Evolutionary conservation across 2,329 filamentous ascomycete genomes (phyloP).

Genomic region (Phoma sp.): DNA sequence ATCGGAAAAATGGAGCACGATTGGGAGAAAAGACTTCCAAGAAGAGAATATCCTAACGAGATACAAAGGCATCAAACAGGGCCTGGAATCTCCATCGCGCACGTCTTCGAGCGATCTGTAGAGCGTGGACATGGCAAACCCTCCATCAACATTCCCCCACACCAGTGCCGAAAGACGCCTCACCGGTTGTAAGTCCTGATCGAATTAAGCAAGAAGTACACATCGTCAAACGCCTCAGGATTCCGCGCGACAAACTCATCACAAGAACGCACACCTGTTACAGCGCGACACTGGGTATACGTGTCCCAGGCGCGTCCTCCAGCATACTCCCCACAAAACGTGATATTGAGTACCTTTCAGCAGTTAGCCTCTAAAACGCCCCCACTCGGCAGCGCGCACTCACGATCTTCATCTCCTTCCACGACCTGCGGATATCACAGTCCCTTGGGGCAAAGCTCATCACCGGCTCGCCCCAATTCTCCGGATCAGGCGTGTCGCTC

Average conservation of each 20-base stretch:
- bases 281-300: slow-evolving; percentile 9
- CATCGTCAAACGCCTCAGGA: slow-evolving; percentile 27
- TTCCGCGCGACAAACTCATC: slow-evolving; percentile 25
- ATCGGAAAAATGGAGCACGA: no score
- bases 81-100: no score
- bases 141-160: no score
- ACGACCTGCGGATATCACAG: slow-evolving; percentile 52
- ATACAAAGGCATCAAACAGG: no score
- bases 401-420: slow-evolving; percentile 28
- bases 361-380: background rate
- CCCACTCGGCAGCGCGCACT: background rate
- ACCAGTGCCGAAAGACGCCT: background rate
- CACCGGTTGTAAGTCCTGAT: slow-evolving; percentile 14
- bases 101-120: no score
- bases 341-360: slow-evolving; percentile 51
- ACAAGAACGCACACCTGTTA: slow-evolving; percentile 54
- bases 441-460: slow-evolving; percentile 39
- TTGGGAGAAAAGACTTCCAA: no score
- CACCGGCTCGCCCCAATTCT: slow-evolving; percentile 49
- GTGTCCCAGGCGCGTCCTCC: slow-evolving; percentile 58
- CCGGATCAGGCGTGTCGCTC: slow-evolving; percentile 51
- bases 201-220: slow-evolving; percentile 28
- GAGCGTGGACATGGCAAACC: no score
- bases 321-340: slow-evolving; percentile 53
- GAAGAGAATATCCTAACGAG: no score